Conservation (phyloP, 2,329 filamentous ascomycete species). For the Cytospora piceicola region DNA sequence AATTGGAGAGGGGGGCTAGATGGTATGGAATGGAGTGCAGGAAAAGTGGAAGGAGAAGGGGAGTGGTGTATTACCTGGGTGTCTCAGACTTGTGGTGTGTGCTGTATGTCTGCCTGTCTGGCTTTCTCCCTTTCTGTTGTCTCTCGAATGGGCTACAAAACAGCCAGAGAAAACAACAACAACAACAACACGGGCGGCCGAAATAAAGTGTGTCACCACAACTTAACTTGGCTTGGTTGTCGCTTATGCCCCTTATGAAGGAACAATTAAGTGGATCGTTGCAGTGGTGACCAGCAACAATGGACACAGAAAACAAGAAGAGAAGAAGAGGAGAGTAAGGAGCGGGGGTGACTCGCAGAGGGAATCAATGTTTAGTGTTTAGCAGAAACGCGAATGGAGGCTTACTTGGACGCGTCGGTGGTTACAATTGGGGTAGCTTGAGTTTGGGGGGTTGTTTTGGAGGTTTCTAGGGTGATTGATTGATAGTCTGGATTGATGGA, state of each 20-base stretch:
- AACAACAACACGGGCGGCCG: not conserved
- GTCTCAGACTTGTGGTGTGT: not conserved
- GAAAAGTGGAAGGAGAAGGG: not conserved
- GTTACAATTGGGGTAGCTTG: not conserved
- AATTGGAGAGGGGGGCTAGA: not conserved
- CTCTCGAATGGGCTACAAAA: not conserved
- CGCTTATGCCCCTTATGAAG: not conserved
- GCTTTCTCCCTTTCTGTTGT: not conserved
- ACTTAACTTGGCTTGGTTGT: not conserved
- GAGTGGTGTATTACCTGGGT: not conserved
- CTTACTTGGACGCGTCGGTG: constrained; percentile 24
- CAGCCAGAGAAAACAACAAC: not conserved
- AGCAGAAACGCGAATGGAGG: constrained; percentile 19
- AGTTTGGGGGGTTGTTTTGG: constrained; percentile 2
- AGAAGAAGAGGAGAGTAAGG: not conserved
- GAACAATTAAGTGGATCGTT: not conserved
- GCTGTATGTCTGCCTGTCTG: not conserved
- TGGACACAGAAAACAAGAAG: constrained; percentile 5
- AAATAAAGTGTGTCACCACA: not conserved
- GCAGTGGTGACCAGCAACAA: not conserved
- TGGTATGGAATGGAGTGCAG: not conserved
- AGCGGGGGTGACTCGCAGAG: constrained; percentile 1
- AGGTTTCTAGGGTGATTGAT: constrained; percentile 21
- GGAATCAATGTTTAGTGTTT: constrained; percentile 22
- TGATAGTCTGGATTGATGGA: not conserved